phyloP scores from a whole-genome alignment of 257 asterid genomes.

The Solanum ossicruentum region DNA sequence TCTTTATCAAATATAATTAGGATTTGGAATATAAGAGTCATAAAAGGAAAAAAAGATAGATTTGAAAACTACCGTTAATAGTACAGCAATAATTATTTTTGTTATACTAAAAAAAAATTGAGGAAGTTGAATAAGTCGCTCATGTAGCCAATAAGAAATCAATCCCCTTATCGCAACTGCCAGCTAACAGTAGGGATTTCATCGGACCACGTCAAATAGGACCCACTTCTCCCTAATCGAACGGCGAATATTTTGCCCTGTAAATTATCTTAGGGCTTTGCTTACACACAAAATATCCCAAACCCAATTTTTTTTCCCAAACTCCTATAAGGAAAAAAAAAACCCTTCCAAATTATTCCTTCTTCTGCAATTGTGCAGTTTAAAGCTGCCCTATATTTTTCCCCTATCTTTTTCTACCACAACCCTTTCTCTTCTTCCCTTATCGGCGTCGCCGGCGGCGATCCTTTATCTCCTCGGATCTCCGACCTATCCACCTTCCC shows the following conservation, averaged over 20 bases:
- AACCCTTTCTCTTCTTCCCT: neutral
- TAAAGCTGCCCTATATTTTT: neutral
- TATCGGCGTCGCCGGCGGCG: slow-evolving; percentile 30
- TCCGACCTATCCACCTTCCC: slow-evolving; percentile 38
- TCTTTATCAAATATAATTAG: too few species aligned
- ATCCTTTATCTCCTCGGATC: slow-evolving; percentile 19
- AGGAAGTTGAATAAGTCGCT: neutral
- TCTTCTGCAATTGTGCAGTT: neutral
- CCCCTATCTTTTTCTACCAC: neutral
- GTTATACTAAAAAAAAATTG: neutral
- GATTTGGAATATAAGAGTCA: too few species aligned
- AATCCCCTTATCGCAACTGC: neutral
- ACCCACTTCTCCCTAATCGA: slow-evolving; percentile 9
- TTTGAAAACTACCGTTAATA: neutral
- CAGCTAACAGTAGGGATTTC: neutral
- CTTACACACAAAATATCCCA: slow-evolving; percentile 10
- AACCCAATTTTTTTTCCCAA: neutral
- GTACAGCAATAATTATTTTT: neutral
- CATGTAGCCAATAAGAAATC: neutral
- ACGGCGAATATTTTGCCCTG: slow-evolving; percentile 17
- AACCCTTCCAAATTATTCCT: neutral
- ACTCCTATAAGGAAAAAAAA: neutral
- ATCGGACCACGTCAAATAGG: slow-evolving; percentile 11
- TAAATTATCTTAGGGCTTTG: slow-evolving; percentile 21
- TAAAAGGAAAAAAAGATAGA: too few species aligned